Percentiles rank a stretch among this genome's conserved stretches.
Evolutionary conservation across 2,329 filamentous ascomycete species (phyloP).

Genomic region (Curvularia hawaiiensis): DNA sequence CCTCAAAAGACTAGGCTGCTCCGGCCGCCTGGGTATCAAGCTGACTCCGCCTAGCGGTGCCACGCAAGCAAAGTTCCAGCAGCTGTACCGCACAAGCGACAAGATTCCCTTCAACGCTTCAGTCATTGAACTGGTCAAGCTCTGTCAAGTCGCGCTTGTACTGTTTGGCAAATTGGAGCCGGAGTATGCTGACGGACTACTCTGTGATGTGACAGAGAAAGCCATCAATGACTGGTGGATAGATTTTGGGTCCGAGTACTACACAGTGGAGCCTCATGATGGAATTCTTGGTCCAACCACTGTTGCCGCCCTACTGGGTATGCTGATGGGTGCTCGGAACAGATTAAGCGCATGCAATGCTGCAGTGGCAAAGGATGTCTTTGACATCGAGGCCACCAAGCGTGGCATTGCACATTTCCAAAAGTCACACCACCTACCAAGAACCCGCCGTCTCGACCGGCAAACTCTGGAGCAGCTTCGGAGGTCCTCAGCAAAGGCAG

Average conservation of each 20-base stretch:
- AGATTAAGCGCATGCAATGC: constrained; percentile 83
- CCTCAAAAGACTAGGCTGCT: constrained; percentile 89
- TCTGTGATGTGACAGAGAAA: constrained; percentile 91
- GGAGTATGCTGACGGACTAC: constrained; percentile 86
- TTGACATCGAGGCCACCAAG: constrained; percentile 82
- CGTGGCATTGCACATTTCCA: constrained; percentile 87
- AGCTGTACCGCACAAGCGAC: constrained; percentile 86
- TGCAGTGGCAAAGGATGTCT: constrained; percentile 86
- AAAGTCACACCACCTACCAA: constrained; percentile 80
- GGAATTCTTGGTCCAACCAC: constrained; percentile 92
- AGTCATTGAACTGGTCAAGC: constrained; percentile 85
- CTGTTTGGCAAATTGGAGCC: constrained; percentile 87
- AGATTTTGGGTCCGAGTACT: constrained; percentile 88
- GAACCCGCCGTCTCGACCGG: constrained; percentile 79
- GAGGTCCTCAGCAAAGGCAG: constrained; percentile 84
- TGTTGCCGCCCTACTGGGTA: constrained; percentile 83
- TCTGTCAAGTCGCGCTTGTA: constrained; percentile 87
- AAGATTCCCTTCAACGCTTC: constrained; percentile 77
- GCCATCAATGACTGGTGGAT: constrained; percentile 96
- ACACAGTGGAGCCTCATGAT: constrained; percentile 90
- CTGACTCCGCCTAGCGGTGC: constrained; percentile 78
- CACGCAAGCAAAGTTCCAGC: constrained; percentile 88
- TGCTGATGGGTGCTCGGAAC: constrained; percentile 88
- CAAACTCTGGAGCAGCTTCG: constrained; percentile 83
- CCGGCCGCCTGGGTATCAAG: constrained; percentile 84